Evolutionary conservation across 2,329 filamentous ascomycete species (phyloP), one percentile per base, ranked within the genome.

Genomic region (Amauroascus niger): DNA sequence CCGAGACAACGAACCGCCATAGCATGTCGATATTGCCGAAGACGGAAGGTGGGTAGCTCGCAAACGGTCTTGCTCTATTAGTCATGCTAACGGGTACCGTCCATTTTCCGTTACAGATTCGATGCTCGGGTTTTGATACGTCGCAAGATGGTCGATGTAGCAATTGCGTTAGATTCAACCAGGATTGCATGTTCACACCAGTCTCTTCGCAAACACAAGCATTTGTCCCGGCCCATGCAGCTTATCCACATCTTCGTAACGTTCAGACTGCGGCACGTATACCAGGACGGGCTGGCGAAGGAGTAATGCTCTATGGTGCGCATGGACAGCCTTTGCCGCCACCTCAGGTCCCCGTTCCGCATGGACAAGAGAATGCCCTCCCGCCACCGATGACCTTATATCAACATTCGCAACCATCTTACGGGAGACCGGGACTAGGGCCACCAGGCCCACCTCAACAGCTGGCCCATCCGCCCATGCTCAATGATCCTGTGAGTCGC

Each of bases 141-240:
- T 85, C 82, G 37, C 79, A 83, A 37, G 82, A 87, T 67, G 84
- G 84, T 56, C 80, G 83, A 56, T 88, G 84, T 73, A 80, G 77
- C 63, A 87, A 87, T 67, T 88, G 84, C 65, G 76, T 82, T 59
- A 76, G 84, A 46, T 88, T 87, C 71, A 83, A 84, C 59, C 84
- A 87, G 68, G 83, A 86, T 65, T 88, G 84, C 70, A 81, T 88
- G 69, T 88, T 88, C 69, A 87, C 83, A 1, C 84, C 84, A 1
- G 84, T 88, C 22, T 86, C 82, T 2, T 84, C 83, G 9, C 83
- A 87, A 69, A 53, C 58, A 3, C 83, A 86, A 67, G 84, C 84
- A 9, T 87, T 87, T 63, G 84, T 87, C 32, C 84, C 84, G 6
- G 83, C 83, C 8, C 82, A 86, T 65, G 82, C 83, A 6, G 80